These are phyloP conservation scores for Hemisphaericaspora xylofermentans DNA, from an alignment of 1,139 yeast genomes.

Conservation along the genomic window DNA sequence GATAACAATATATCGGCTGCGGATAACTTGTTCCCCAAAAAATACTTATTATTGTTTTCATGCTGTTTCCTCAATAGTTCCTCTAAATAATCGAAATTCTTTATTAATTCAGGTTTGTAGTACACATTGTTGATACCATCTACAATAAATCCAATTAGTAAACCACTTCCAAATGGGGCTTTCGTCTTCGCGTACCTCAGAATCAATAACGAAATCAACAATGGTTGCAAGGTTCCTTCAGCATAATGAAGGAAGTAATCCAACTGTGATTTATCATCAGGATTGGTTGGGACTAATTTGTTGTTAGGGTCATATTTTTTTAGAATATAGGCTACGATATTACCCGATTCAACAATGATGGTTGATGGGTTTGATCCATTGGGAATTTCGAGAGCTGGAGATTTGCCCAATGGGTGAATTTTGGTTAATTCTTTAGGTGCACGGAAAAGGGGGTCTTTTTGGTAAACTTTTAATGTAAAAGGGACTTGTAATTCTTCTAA, in stretches of 20 bases:
- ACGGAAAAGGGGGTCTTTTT: slow-evolving; percentile 42
- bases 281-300: slow-evolving; percentile 26
- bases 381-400: slow-evolving; percentile 50
- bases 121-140: slow-evolving; percentile 26
- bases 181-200: slow-evolving; percentile 23
- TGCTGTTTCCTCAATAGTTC: slow-evolving; percentile 26
- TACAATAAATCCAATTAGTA: slow-evolving; percentile 25
- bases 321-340: slow-evolving; percentile 32
- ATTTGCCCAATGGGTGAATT: slow-evolving; percentile 57
- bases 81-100: slow-evolving; percentile 33
- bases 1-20: slow-evolving; percentile 40
- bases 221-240: slow-evolving; percentile 41
- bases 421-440: slow-evolving; percentile 46
- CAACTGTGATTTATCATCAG: slow-evolving; percentile 26
- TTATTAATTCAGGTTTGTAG: slow-evolving; percentile 26
- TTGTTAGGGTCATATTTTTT: slow-evolving; percentile 29
- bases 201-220: slow-evolving; percentile 32
- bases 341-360: slow-evolving; percentile 39
- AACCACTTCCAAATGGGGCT: slow-evolving; percentile 31
- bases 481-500: slow-evolving; percentile 52
- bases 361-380: slow-evolving; percentile 10
- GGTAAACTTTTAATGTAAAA: slow-evolving; percentile 50
- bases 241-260: slow-evolving; percentile 39
- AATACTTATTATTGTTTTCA: slow-evolving; percentile 24
- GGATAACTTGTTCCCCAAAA: slow-evolving; percentile 38